These are phyloP conservation scores for Truncatella angustata DNA, from an alignment of 2,329 filamentous ascomycete species.

Conservation along the genomic window DNA sequence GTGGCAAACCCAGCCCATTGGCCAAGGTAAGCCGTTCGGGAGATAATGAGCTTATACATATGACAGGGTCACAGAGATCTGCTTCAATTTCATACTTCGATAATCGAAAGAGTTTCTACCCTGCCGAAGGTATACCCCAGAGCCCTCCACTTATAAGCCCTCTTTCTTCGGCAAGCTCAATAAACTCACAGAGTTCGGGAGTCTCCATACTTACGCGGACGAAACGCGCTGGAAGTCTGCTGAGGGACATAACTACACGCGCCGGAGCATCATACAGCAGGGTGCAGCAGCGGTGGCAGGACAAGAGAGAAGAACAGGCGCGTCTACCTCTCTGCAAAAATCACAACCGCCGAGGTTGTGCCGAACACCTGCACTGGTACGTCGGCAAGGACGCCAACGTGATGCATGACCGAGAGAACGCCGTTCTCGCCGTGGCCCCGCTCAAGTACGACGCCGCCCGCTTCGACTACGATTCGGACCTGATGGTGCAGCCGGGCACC, in stretches of 20 bases:
- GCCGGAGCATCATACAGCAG: not conserved
- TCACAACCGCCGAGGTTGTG: not conserved
- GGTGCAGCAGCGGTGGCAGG: not conserved
- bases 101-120: too few relatives aligned
- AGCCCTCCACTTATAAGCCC: too few relatives aligned
- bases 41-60: too few relatives aligned
- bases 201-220: too few relatives aligned
- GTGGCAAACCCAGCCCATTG: too few relatives aligned
- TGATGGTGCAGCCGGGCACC: not conserved
- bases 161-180: too few relatives aligned
- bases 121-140: too few relatives aligned
- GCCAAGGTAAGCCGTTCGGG: too few relatives aligned
- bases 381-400: not conserved
- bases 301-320: not conserved
- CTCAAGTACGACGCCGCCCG: not conserved
- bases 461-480: not conserved
- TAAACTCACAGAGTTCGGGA: too few relatives aligned
- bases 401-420: not conserved
- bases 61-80: too few relatives aligned
- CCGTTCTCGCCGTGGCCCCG: not conserved
- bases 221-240: too few relatives aligned
- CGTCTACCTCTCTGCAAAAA: not conserved
- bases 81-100: too few relatives aligned
- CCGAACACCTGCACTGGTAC: not conserved
- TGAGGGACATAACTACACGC: not conserved